phyloP scores from a whole-genome alignment of 805 yeast species.

The Cyberlindnera bimundalis region DNA sequence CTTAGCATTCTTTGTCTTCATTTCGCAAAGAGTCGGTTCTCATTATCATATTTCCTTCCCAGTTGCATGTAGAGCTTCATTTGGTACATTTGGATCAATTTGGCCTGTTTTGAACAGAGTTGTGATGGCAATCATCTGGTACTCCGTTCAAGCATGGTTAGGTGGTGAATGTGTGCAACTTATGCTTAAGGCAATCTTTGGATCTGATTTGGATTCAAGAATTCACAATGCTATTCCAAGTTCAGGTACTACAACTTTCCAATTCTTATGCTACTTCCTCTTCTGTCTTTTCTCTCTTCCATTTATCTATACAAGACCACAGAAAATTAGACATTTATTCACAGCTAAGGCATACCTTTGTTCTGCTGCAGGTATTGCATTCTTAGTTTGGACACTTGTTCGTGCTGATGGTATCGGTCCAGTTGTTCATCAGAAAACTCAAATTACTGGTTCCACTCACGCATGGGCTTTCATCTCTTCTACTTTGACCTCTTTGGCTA shows the following conservation, averaged over 20 bases:
- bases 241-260: constrained; percentile 66
- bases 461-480: constrained; percentile 84
- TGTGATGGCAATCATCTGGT: constrained; percentile 86
- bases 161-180: constrained; percentile 80
- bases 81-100: constrained; percentile 81
- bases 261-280: constrained; percentile 71
- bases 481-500: constrained; percentile 76
- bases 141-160: constrained; percentile 79
- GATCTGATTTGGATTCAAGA: constrained; percentile 55
- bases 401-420: constrained; percentile 81
- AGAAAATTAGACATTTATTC: constrained; percentile 76
- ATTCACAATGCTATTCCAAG: constrained; percentile 60
- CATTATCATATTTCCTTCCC: constrained; percentile 84
- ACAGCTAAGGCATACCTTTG: constrained; percentile 75
- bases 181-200: constrained; percentile 76
- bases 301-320: constrained; percentile 78
- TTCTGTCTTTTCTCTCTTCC: constrained; percentile 83
- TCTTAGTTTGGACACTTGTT: constrained; percentile 78
- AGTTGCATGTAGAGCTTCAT: constrained; percentile 73
- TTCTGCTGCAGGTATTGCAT: constrained; percentile 81
- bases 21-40: constrained; percentile 77
- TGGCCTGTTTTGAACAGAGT: constrained; percentile 91
- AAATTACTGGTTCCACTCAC: constrained; percentile 54
- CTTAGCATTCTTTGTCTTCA: constrained; percentile 64
- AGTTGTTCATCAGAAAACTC: constrained; percentile 53